Base-by-base conservation (phyloP, 257 asterid species). In the Nicotiana obtusifolia region DNA sequence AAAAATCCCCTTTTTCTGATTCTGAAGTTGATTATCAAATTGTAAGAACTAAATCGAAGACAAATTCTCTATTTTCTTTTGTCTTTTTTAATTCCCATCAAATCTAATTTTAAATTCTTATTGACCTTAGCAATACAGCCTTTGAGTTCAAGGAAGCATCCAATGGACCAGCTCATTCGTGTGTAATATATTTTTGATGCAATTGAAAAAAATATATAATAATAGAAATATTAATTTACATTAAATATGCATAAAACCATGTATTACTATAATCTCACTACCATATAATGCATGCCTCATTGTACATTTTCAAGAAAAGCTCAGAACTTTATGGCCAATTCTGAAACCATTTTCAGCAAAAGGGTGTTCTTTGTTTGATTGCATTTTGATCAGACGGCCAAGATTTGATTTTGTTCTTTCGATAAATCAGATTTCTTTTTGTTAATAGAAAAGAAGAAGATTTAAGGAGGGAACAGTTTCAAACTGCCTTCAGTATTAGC, bases 401-500 rank as follows among this genome's bases (percentile, higher is more conserved):
- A 73, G 62, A 73, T 73, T 49, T 49, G 62, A 0, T 75, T 15
- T 24, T 75, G 8, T 75, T 26, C 61, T 7, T 44, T 10, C 47
- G 10, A 73, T 73, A 44, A 73, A 47, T 73, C 24, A 73, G 60
- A 13, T 20, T 71, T 71, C 4, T 26, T 75, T 68, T 71, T 20
- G 62, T 56, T 17, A n/a, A 68, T 65, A 81, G 76, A 62, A 59
- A 86, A 83, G 67, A 86, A 80, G 37, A 30, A 6, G 17, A 4
- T 59, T n/a, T 76, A 78, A 66, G 81, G 84, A 85, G 88, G 88
- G 89, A 84, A 84, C 82, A 78, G 87, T 89, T 86, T 85, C 88
- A 86, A 90, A 93, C 88, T 82, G 87, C 15, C 47, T 57, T 56
- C 52, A 41, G 76, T 61, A 62, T n/a, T 64, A 87, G 83, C 83